These are phyloP conservation scores for Aegilops tauschii DNA, from an alignment of 176 grass and related monocot species.

Conservation along the genomic window DNA sequence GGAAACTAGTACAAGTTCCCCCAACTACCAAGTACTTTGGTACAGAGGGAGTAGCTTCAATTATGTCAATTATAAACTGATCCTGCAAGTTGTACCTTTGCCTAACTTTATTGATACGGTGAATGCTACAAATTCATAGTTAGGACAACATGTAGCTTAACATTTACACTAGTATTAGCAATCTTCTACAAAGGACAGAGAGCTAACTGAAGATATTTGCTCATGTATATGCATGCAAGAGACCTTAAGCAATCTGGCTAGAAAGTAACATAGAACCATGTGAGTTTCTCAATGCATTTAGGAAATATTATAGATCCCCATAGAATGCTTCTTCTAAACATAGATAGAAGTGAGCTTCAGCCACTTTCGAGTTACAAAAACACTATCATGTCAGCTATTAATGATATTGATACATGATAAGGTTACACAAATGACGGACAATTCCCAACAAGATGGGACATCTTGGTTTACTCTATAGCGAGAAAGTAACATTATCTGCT, in stretches of 20 bases:
- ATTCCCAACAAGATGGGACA: not conserved
- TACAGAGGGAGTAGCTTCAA: not conserved
- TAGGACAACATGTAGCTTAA: not conserved
- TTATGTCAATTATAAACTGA: not conserved
- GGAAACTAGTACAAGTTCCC: too few species aligned
- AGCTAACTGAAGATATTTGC: not conserved
- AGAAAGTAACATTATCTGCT: not conserved
- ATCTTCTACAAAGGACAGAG: not conserved
- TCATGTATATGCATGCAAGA: not conserved
- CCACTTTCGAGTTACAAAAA: not conserved
- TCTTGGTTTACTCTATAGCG: not conserved
- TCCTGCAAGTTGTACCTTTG: not conserved
- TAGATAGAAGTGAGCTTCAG: not conserved
- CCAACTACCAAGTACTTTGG: too few species aligned
- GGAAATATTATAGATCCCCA: not conserved
- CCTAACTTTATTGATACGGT: not conserved
- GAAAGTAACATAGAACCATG: not conserved
- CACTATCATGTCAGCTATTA: not conserved
- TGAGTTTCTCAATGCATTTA: not conserved
- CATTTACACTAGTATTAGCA: not conserved
- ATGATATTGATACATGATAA: not conserved
- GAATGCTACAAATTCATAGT: not conserved
- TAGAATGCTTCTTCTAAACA: not conserved
- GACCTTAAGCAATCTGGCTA: not conserved
- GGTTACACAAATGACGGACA: not conserved